Base-by-base conservation (phyloP, 2,329 filamentous ascomycete species). In the Ascochyta pisi region DNA sequence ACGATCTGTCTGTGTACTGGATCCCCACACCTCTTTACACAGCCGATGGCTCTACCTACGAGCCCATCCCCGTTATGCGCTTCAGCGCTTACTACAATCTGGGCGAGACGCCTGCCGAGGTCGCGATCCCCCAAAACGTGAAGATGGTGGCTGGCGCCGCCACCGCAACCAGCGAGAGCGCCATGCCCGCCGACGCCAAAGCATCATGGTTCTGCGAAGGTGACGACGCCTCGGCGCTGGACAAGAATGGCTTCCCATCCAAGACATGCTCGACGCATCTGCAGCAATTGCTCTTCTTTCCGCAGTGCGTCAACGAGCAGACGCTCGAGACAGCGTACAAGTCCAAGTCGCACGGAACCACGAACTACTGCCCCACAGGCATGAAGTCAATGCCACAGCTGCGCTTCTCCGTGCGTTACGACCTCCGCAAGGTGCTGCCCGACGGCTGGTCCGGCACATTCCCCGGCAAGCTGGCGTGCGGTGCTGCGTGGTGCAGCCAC, bases 1-100 rank as follows among this genome's bases (percentile, higher is more conserved):
- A 82, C 50, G 80, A 82, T 53, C 66, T 80, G 1, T 80, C 77
- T 0, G 68, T 75, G 4, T 82, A 82, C 72, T 82, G 77, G 79
- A 70, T 76, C 0, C 79, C 79, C 0, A 81, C 79, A 0, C 69
- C 80, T 15, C 72, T 77, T 1, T 76, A 74, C 61, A 75, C 73
- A 34, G 62, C 73, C 22, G 69, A 72, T 33, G 64, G 56, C n/a
- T 74, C 70, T 33, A 76, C 63, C 7, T 69, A 74, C 74, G 12
- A 73, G 62, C 49, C 66, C 68, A 43, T 69, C 0, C 68, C 67
- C 13, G 60, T 73, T 29, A 64, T 59, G 50, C 75, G 77, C 48
- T 82, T 82, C 71, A 77, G 71, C 34, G 77, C 79, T 16, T 82
- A 82, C 70, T 82, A 82, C 68, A 78, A 76, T 29, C 71, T 78